Base-by-base conservation (phyloP, 345 rosid species). In the Garcia nutans region DNA sequence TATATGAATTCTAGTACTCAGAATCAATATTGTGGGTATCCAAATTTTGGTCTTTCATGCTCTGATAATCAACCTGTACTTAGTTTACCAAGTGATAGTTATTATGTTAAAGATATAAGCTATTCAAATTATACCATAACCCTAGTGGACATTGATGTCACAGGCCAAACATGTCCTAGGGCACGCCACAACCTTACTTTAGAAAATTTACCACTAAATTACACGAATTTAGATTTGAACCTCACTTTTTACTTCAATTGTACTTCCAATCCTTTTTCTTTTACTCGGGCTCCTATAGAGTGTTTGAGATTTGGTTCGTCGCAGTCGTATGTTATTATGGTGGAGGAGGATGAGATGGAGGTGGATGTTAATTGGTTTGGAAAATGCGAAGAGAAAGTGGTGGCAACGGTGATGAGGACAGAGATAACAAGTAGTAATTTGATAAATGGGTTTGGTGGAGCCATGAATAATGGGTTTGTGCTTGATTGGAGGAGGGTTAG, bases 241-340 rank as follows among this genome's bases (percentile, higher is more conserved):
- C 71, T 84, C 54, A 81, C 65, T 16, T 84, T 80, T 54, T 72
- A 80, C 61, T 84, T 80, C 68, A 81, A 84, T 22, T 84, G 84
- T 71, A 42, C 57, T 1, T 41, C 72, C 31, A 52, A 15, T 47
- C 78, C 75, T 1, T 54, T 68, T 58, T 31, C 73, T 23, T 0
- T 3, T 16, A 5, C 72, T 17, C 3, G 13, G 17, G 6, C 11
- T 6, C 50, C 26, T 3, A 56, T 79, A 10, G 41, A 7, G 11
- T 79, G 82, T 37, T 58, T 79, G 8, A 22, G 50, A 20, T 65
- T 31, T 2, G 42, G 3, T 16, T 23, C 2, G 6, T 1, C 26
- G 52, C 37, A 59, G 12, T 79, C 82, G 5, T 74, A 79, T 31
- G 82, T 79, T 11, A 28, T 15, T 26, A 23, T 23, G 56, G 5